Percentiles rank a stretch among this genome's conserved stretches.
Conservation (phyloP, 768 basidiomycete species). For the Boletus vinaceobasis region DNA sequence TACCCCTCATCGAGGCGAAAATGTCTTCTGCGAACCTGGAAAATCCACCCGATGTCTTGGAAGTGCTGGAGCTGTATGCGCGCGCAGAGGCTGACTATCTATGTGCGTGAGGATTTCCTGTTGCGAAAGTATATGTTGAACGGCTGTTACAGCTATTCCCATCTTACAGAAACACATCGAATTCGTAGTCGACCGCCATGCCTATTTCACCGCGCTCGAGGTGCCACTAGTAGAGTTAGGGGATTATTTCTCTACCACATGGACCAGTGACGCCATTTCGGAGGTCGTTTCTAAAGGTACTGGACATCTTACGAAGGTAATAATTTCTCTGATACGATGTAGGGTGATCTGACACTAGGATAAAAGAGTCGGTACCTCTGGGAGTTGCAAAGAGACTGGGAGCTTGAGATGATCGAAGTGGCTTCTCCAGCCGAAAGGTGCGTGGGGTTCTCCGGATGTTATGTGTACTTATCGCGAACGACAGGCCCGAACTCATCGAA, state of each 20-base stretch:
- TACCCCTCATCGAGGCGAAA: constrained; percentile 61
- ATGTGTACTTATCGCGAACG: neutral
- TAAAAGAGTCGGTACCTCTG: constrained; percentile 67
- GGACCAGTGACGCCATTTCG: constrained; percentile 56
- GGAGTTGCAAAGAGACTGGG: constrained; percentile 73
- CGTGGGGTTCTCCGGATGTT: neutral
- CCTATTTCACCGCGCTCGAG: constrained; percentile 35
- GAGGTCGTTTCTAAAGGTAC: constrained; percentile 55
- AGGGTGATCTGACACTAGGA: constrained; percentile 12
- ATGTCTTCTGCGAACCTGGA: constrained; percentile 47
- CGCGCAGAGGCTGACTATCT: constrained; percentile 75
- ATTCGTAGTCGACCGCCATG: constrained; percentile 46
- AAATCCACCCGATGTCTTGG: constrained; percentile 48
- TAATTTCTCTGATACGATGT: constrained; percentile 8
- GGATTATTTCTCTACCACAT: constrained; percentile 56
- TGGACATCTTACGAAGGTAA: constrained; percentile 63
- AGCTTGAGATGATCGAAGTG: constrained; percentile 57
- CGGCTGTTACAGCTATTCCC: constrained; percentile 59
- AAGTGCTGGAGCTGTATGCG: constrained; percentile 58
- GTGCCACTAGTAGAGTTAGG: constrained; percentile 47
- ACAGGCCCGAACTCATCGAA: constrained; percentile 44
- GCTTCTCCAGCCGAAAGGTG: constrained; percentile 48
- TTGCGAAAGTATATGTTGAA: constrained; percentile 14
- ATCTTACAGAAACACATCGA: constrained; percentile 66
- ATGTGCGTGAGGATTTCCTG: constrained; percentile 50